These are phyloP conservation scores for Volvariella volvacea DNA, from an alignment of 1,284 basidiomycete genomes.

Conservation along the genomic window DNA sequence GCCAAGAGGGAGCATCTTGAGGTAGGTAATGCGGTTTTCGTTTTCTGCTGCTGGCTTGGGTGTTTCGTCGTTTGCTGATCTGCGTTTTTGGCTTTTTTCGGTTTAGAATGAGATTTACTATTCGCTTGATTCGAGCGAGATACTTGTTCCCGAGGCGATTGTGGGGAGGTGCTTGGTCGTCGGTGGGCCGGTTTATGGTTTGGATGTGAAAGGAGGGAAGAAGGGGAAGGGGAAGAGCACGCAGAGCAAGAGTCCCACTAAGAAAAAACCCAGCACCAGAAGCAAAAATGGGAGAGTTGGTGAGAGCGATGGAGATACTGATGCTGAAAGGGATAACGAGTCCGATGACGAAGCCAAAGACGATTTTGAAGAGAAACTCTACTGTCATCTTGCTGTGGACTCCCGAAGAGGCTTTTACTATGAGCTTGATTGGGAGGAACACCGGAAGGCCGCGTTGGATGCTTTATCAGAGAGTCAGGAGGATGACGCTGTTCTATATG, in stretches of 20 bases:
- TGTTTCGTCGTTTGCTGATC: slow-evolving; percentile 1
- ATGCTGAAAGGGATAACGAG: not conserved
- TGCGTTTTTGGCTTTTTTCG: slow-evolving; percentile 1
- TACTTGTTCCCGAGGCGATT: slow-evolving; percentile 44
- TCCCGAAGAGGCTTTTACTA: slow-evolving; percentile 56
- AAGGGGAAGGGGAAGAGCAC: slow-evolving; percentile 4
- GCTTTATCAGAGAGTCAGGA: slow-evolving; percentile 7
- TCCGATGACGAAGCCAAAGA: not conserved
- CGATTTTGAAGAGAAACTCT: slow-evolving; percentile 26
- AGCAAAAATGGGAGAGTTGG: not conserved
- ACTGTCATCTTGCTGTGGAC: slow-evolving; percentile 57
- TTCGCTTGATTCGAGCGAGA: slow-evolving; percentile 39
- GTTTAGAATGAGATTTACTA: slow-evolving; percentile 67
- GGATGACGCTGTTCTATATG: not conserved
- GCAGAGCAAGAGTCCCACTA: slow-evolving; percentile 13
- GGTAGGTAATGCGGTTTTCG: slow-evolving; percentile 28
- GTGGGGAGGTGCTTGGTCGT: slow-evolving; percentile 45
- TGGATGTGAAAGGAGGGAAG: too few species aligned
- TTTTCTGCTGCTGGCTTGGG: not conserved
- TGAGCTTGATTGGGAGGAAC: slow-evolving; percentile 49
- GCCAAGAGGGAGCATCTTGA: slow-evolving; percentile 48
- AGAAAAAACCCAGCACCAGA: slow-evolving; percentile 6
- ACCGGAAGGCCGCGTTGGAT: slow-evolving; percentile 31
- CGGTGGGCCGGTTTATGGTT: slow-evolving; percentile 14
- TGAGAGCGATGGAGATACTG: not conserved